phyloP scores from a whole-genome alignment of 2,329 filamentous ascomycete species.

The Didymella keratinophila region DNA sequence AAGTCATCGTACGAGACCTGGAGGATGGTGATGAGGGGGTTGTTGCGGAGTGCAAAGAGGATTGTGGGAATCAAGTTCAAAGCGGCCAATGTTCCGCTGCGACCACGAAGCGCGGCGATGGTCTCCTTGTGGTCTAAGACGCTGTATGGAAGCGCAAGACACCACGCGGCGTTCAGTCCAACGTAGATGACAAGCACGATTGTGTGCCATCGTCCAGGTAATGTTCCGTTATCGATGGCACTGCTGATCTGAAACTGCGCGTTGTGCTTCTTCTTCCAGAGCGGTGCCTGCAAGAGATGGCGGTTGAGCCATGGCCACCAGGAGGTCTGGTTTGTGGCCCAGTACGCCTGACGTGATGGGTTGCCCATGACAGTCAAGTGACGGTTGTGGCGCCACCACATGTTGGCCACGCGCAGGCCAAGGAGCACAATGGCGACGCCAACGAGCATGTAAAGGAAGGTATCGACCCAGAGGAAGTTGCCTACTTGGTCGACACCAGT shows the following conservation, averaged over 20 bases:
- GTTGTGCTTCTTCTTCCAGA: constrained; percentile 79
- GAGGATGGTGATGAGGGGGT: constrained; percentile 82
- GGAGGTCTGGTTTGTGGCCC: constrained; percentile 54
- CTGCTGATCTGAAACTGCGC: constrained; percentile 72
- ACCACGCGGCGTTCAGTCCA: constrained; percentile 79
- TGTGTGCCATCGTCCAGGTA: constrained; percentile 81
- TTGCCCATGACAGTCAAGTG: constrained; percentile 56
- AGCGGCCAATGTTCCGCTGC: constrained; percentile 82
- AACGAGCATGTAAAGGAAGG: constrained; percentile 50
- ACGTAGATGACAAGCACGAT: constrained; percentile 73
- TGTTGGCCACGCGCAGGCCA: constrained; percentile 52
- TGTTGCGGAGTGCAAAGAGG: constrained; percentile 90
- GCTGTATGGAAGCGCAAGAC: constrained; percentile 70
- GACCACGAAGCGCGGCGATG: constrained; percentile 82
- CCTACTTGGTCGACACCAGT: constrained; percentile 57
- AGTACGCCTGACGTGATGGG: constrained; percentile 54
- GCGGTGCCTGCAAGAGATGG: constrained; percentile 72
- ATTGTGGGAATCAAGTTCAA: constrained; percentile 93
- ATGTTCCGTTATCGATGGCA: constrained; percentile 75
- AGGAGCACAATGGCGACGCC: constrained; percentile 50
- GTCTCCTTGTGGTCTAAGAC: constrained; percentile 62
- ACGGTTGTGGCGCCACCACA: constrained; percentile 55
- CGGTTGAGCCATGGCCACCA: constrained; percentile 68
- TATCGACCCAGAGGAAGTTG: constrained; percentile 58
- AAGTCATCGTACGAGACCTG: constrained; percentile 95